A percentile compares a stretch with the other conserved stretches of the same genome.
These are phyloP conservation scores for Coffea eugenioides DNA, from an alignment of 257 asterid genomes.

Conservation along the genomic window DNA sequence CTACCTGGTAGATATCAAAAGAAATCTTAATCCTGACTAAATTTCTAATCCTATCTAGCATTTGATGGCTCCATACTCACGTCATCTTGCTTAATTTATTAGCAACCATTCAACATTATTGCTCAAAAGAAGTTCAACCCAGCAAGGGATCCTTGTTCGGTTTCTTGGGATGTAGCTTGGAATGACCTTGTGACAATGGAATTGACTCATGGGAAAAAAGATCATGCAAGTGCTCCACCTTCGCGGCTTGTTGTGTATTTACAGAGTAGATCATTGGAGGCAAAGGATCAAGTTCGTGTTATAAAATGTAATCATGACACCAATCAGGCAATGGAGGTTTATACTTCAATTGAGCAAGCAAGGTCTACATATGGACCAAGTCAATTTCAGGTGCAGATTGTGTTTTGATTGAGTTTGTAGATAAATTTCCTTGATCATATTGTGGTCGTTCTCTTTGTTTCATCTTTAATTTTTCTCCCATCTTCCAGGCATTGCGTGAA, in stretches of 20 bases:
- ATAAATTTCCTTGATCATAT: slow-evolving; percentile 7
- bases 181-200: slow-evolving; percentile 83
- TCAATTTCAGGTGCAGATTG: slow-evolving; percentile 54
- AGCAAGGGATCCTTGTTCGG: slow-evolving; percentile 94
- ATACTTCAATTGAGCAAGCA: slow-evolving; percentile 79
- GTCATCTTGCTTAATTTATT: slow-evolving; percentile 29
- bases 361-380: slow-evolving; percentile 63
- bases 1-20: slow-evolving; percentile 1
- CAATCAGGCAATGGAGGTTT: slow-evolving; percentile 77
- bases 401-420: slow-evolving; percentile 9
- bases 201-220: slow-evolving; percentile 81
- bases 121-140: slow-evolving; percentile 91
- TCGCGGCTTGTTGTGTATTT: slow-evolving; percentile 76
- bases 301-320: slow-evolving; percentile 77
- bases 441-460: background rate
- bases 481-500: slow-evolving; percentile 55
- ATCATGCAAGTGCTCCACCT: slow-evolving; percentile 69
- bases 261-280: slow-evolving; percentile 57
- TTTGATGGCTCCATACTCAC: slow-evolving; percentile 19
- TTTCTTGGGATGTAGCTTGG: slow-evolving; percentile 89
- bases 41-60: slow-evolving; percentile 1
- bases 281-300: slow-evolving; percentile 74
- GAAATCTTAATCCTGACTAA: slow-evolving; percentile 1
- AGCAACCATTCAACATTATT: slow-evolving; percentile 91
- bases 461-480: background rate